Conservation (phyloP, 441 rosid species). For the Pelargonium citronellum region DNA sequence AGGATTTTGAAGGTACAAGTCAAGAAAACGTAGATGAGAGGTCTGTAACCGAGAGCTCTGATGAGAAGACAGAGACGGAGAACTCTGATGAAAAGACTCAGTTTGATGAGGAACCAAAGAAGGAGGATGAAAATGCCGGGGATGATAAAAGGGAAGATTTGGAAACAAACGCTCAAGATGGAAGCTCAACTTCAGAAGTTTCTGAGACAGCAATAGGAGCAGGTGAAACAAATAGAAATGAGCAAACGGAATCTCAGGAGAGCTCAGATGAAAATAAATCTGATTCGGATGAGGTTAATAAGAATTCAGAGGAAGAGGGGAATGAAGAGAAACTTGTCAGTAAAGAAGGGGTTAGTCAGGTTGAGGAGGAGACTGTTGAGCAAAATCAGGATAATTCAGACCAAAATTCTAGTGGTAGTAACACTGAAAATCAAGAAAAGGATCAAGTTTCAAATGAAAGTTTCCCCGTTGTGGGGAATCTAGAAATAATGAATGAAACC, state of each 20-base stretch:
- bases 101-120: constrained; percentile 21
- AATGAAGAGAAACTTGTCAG: constrained; percentile 15
- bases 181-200: constrained; percentile 13
- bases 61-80: constrained; percentile 22
- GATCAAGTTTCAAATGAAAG: constrained; percentile 33
- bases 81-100: constrained; percentile 10
- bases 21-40: constrained; percentile 33
- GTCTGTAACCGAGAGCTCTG: constrained; percentile 29
- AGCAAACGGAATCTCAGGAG: constrained; percentile 34
- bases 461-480: constrained; percentile 24
- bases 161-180: constrained; percentile 21
- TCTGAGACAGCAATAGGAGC: constrained; percentile 13
- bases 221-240: constrained; percentile 25
- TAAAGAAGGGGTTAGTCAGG: constrained; percentile 14
- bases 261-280: constrained; percentile 33
- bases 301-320: constrained; percentile 22
- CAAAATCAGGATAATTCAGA: constrained; percentile 25
- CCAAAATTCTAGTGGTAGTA: constrained; percentile 17
- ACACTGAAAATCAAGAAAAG: constrained; percentile 29
- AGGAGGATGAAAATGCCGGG: constrained; percentile 27
- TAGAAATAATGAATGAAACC: constrained; percentile 75
- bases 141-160: constrained; percentile 24
- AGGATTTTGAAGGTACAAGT: constrained; percentile 26
- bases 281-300: constrained; percentile 28
- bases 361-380: neutral